Percentiles rank a stretch among this genome's conserved stretches.
phyloP scores from a whole-genome alignment of 768 basidiomycete species.

The Sarcomyxa edulis region DNA sequence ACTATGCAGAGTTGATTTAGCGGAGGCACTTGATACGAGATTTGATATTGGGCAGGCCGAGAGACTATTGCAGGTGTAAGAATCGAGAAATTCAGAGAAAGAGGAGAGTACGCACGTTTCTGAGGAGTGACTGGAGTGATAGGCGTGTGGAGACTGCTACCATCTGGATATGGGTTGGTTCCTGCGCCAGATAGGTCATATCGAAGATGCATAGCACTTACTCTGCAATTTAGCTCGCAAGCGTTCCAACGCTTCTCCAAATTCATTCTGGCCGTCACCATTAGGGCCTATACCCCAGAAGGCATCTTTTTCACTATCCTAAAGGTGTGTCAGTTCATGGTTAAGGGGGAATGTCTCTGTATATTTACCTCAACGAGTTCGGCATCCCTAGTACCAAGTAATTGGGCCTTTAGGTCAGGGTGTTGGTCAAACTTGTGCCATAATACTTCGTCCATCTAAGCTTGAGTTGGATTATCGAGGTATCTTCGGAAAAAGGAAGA shows the following conservation, averaged over 20 bases:
- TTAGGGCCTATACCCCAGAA: constrained; percentile 50
- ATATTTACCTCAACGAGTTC: constrained; percentile 41
- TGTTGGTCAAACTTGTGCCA: constrained; percentile 53
- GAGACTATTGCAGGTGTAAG: too few relatives aligned
- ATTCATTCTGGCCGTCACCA: constrained; percentile 40
- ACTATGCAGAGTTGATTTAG: too few relatives aligned
- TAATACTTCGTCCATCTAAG: constrained; percentile 40
- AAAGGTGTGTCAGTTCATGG: neutral
- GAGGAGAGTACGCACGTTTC: too few relatives aligned
- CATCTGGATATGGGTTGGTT: too few relatives aligned
- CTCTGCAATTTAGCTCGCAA: constrained; percentile 34
- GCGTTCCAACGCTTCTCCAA: constrained; percentile 42
- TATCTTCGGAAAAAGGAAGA: neutral
- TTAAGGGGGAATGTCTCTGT: neutral
- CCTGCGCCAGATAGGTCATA: too few relatives aligned
- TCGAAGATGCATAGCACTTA: too few relatives aligned
- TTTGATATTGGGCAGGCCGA: too few relatives aligned
- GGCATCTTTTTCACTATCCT: constrained; percentile 38
- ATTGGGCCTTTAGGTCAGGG: constrained; percentile 28
- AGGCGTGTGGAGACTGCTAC: too few relatives aligned
- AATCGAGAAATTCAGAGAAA: too few relatives aligned
- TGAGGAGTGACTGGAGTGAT: too few relatives aligned
- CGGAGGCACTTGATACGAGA: too few relatives aligned
- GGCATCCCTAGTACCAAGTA: constrained; percentile 40
- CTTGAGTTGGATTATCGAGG: neutral